Evolutionary conservation across 1,139 yeast genomes (phyloP).

Genomic region (Candida labiduridarum): DNA sequence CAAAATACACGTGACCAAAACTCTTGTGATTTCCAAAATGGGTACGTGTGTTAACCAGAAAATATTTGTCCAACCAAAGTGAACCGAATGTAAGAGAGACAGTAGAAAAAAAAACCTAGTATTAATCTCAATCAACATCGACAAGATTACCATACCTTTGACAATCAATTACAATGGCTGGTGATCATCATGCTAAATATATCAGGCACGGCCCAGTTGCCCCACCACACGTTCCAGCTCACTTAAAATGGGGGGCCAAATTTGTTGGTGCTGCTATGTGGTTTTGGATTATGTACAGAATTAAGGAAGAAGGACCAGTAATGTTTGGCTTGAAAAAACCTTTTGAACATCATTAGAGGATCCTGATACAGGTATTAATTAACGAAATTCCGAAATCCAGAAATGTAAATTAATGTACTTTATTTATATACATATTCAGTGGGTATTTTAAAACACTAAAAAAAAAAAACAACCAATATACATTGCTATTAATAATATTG

Average conservation of each 20-base stretch:
- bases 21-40: not conserved
- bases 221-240: conserved; percentile 55
- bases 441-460: not conserved
- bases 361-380: not conserved
- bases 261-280: conserved; percentile 82
- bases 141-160: not conserved
- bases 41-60: not conserved
- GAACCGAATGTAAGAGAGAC: conserved; percentile 5
- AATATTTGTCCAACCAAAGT: conserved; percentile 15
- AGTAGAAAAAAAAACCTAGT: not conserved
- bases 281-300: conserved; percentile 81
- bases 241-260: conserved; percentile 62
- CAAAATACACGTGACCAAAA: not conserved
- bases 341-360: conserved; percentile 36
- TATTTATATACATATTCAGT: conserved; percentile 3
- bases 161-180: conserved; percentile 32
- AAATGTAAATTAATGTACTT: not conserved
- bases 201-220: conserved; percentile 58
- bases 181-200: conserved; percentile 47
- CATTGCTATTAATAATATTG: not conserved
- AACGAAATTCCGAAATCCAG: not conserved
- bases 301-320: conserved; percentile 69
- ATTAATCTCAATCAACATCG: not conserved
- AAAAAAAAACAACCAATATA: not conserved
- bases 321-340: conserved; percentile 53